These are phyloP conservation scores for Globisporangium irregulare DNA, from an alignment of 352 stramenopile genomes.

Conservation along the genomic window DNA sequence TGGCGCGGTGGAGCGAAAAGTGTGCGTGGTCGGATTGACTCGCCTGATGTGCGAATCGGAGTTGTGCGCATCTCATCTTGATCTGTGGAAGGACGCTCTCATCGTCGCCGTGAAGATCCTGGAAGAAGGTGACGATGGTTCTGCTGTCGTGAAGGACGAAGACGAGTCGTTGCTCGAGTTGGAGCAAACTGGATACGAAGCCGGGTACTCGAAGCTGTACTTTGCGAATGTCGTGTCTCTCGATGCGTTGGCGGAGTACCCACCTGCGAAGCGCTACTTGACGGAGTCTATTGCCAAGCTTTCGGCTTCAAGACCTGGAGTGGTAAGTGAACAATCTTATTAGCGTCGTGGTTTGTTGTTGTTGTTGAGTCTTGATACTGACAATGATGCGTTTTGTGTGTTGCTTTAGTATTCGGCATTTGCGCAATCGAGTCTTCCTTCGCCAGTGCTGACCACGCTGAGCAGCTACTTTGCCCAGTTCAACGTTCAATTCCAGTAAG, in stretches of 20 bases:
- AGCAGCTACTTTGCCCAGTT: conserved; percentile 66
- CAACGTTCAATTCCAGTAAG: conserved; percentile 65
- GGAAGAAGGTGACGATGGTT: conserved; percentile 63
- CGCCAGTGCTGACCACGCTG: conserved; percentile 30
- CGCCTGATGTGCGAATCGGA: conserved; percentile 76
- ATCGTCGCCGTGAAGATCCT: conserved; percentile 50
- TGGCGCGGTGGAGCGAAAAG: conserved; percentile 60
- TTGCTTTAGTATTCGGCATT: conserved; percentile 45
- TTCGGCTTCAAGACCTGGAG: conserved; percentile 56
- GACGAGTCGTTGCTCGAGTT: conserved; percentile 81
- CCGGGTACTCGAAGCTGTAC: conserved; percentile 92
- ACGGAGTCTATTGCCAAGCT: conserved; percentile 64
- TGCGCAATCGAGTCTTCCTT: conserved; percentile 39
- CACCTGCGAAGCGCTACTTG: conserved; percentile 53
- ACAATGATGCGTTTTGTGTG: conserved; percentile 10
- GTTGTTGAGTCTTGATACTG: conserved; percentile 10
- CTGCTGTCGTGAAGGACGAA: conserved; percentile 55
- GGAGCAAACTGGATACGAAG: conserved; percentile 90
- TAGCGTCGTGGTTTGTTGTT: conserved; percentile 9
- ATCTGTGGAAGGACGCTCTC: conserved; percentile 55
- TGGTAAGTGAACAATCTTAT: conserved; percentile 37
- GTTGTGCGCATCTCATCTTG: conserved; percentile 45
- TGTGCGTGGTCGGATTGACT: conserved; percentile 65
- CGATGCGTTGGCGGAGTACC: conserved; percentile 87
- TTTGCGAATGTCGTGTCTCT: conserved; percentile 85